A percentile compares a stretch with the other conserved stretches of the same genome.
Evolutionary conservation across 805 yeast genomes (phyloP).

Genomic region (Vanderwaltozyma polyspora): DNA sequence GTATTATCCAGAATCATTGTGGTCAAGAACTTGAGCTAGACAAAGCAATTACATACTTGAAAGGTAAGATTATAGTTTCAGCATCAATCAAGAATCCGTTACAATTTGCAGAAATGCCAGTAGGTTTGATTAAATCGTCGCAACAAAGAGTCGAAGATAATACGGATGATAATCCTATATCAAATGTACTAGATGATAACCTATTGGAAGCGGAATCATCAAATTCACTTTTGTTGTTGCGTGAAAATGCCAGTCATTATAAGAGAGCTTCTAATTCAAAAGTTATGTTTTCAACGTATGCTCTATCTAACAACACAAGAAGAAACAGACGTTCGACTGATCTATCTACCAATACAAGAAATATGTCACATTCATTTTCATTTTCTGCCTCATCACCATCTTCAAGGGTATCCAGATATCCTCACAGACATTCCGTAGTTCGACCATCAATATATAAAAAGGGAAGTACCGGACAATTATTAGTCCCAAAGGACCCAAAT

Average conservation of each 20-base stretch:
- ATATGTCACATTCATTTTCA: conserved; percentile 12
- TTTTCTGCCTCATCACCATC: conserved; percentile 15
- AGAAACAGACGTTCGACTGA: conserved; percentile 17
- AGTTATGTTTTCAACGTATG: not conserved
- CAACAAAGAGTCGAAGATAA: conserved; percentile 2
- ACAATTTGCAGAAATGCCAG: conserved; percentile 15
- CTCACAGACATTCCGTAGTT: conserved; percentile 5
- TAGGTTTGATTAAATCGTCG: conserved; percentile 15
- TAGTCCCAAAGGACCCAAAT: conserved; percentile 4
- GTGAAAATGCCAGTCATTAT: conserved; percentile 11
- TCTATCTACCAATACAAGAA: conserved; percentile 10
- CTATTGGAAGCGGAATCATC: conserved; percentile 19
- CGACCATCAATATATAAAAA: conserved; percentile 13
- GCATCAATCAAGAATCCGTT: conserved; percentile 20
- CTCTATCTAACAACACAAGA: not conserved
- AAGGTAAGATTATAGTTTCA: conserved; percentile 45
- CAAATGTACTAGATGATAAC: conserved; percentile 18
- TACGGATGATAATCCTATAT: conserved; percentile 2
- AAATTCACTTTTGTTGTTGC: conserved; percentile 13
- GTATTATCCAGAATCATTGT: conserved; percentile 78
- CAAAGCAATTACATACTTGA: conserved; percentile 51
- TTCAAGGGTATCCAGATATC: conserved; percentile 7
- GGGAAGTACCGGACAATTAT: conserved; percentile 14
- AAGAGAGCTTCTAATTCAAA: conserved; percentile 2
- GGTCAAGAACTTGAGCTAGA: conserved; percentile 83